Evolutionary conservation across 345 rosid species (phyloP), one percentile per base, ranked within the genome.

Genomic region (Corchorus olitorius): DNA sequence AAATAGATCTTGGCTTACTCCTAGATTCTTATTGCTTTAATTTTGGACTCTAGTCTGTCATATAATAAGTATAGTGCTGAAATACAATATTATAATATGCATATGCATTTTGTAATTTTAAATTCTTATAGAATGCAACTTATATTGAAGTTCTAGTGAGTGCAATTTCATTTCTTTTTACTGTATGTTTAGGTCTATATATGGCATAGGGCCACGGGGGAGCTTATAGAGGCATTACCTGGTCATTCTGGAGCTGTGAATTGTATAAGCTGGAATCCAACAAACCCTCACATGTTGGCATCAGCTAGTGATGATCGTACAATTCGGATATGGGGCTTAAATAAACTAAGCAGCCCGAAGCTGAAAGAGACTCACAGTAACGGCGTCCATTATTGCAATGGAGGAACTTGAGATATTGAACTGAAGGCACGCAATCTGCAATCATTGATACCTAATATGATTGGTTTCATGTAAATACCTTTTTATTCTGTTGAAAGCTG

Each of bases 211-310:
- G 83, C 82, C 53, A 77, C 89, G 0, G 81, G 85, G 37, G 88
- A 87, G 63, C 89, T 80, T 73, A 73, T 91, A 43, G 81, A 73
- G 82, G 82, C 86, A 43, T 78, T 91, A 78, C 79, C 88, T 0
- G 93, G 94, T 61, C 94, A 91, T 81, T 86, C 94, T 0, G 94
- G 94, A 65, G 81, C 90, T 19, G 89, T 89, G 0, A 91, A 89
- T 78, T 85, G 96, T 72, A 93, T 91, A 78, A 91, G 89, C 90
- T 91, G 96, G 93, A 91, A 83, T 74, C 93, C 93, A 0, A 80
- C 83, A 6, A 89, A 91, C 70, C 93, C 81, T 14, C 89, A 89
- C 74, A 91, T 91, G 93, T 45, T 91, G 72, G 96, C 96, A 13
- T 89, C 96, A 50, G 93, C 88, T 14, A 89, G 96, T 69, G 93